Conservation (phyloP, 495 filamentous ascomycete species). For the Astrocystis sublimbata region DNA sequence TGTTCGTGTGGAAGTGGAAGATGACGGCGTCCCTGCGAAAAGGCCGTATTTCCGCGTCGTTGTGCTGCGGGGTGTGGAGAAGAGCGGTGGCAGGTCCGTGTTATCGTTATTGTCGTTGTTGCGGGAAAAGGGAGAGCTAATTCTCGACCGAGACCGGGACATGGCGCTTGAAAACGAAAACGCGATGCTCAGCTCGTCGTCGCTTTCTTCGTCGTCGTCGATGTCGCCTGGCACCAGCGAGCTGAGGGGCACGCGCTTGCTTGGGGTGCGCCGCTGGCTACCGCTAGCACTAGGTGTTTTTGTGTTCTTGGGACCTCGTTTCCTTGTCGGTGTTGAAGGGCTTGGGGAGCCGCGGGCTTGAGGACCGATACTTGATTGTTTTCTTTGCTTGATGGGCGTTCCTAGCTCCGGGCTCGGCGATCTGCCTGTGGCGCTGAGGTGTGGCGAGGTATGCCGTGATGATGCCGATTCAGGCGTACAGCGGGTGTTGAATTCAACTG, state of each 20-base stretch:
- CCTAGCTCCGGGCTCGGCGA: conserved; percentile 15
- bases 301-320: not conserved
- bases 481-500: not conserved
- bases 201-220: conserved; percentile 26
- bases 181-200: conserved; percentile 29
- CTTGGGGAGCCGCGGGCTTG: not conserved
- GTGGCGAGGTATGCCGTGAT: not conserved
- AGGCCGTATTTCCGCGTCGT: conserved; percentile 9
- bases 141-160: too few relatives aligned
- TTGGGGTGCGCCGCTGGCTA: conserved; percentile 11
- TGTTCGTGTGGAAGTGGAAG: conserved; percentile 8
- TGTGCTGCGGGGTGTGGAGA: conserved; percentile 17
- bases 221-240: conserved; percentile 28
- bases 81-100: conserved; percentile 5
- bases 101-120: not conserved
- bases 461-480: not conserved
- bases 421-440: not conserved
- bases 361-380: not conserved
- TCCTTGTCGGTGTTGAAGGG: conserved; percentile 30
- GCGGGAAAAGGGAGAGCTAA: conserved; percentile 5
- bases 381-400: not conserved
- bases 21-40: not conserved
- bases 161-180: conserved; percentile 21
- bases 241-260: conserved; percentile 21
- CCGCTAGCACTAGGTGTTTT: not conserved